Percentiles rank a stretch among this genome's conserved stretches.
Conservation (phyloP, 768 basidiomycete species). For the Russula compacta region DNA sequence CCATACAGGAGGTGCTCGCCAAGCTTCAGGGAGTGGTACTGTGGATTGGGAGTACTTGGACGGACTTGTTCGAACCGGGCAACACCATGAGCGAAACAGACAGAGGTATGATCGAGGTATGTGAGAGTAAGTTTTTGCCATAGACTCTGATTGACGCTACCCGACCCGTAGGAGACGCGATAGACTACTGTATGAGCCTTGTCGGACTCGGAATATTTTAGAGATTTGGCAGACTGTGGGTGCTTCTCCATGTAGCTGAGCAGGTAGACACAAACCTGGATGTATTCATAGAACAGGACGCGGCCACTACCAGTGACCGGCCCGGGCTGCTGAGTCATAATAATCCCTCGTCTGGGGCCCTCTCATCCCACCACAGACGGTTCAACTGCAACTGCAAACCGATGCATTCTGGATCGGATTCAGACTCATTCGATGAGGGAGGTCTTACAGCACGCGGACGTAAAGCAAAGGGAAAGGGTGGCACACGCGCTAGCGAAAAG, state of each 20-base stretch:
- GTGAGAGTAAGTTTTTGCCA: neutral
- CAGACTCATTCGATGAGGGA: slow-evolving; percentile 16
- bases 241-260: neutral
- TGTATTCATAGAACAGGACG: neutral
- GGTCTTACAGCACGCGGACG: slow-evolving; percentile 7
- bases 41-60: slow-evolving; percentile 54
- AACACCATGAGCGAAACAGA: neutral
- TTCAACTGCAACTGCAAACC: neutral
- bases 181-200: too few species aligned
- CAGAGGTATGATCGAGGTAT: neutral
- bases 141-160: too few species aligned
- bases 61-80: slow-evolving; percentile 29
- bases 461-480: slow-evolving; percentile 6
- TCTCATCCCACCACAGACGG: neutral
- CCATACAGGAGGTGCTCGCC: slow-evolving; percentile 33
- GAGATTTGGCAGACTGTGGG: neutral
- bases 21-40: slow-evolving; percentile 35
- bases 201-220: too few species aligned
- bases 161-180: too few species aligned
- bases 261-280: too few species aligned
- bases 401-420: slow-evolving; percentile 13
- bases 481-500: slow-evolving; percentile 7
- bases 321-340: neutral
- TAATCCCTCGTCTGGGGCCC: too few species aligned
- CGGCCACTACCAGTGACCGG: too few species aligned